Base-by-base conservation (phyloP, 352 stramenopile genomes). In the Phytophthora sojae region DNA sequence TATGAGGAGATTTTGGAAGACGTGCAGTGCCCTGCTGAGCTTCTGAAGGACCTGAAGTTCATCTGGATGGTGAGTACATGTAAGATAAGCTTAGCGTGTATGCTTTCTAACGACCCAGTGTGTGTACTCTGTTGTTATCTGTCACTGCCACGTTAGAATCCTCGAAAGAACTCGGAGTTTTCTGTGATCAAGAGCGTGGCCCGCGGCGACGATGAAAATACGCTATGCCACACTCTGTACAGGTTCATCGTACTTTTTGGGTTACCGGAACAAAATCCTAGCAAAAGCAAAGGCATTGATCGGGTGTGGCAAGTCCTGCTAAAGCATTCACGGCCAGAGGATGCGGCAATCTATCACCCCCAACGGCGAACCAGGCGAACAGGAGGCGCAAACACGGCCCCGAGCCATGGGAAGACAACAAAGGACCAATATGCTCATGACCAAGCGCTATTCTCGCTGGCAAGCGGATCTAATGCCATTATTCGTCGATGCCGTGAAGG, bases 1-100 rank as follows among this genome's bases (percentile, higher is more conserved):
- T 99, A 99, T 73, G 98, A 99, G 94, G 97, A 99, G 73, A 93
- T 99, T 29, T 71, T 99, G 21, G 90, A 98, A 56, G 79, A 89
- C 51, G 97, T 99, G 14, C 67, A 71, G 14, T 99, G 97, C 67
- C 97, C 97, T 15, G n/a, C 66, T 25, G 79, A 81, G 29, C 78
- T 99, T 11, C 80, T 94, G 44, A 80, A 82, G 21, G 91, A 91
- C 52, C 73, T 99, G 12, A 88, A 92, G 53, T 77, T 79, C 14
- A 76, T 99, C 45, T 99, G 97, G 97, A 88, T 81, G 81, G 83
- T 94, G 66, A 26, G 79, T 82, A 8, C 4, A 23, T 51, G 11
- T 29, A 17, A 3, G 49, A 12, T 59, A 53, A 2, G 35, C 47
- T 47, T 19, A 32, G 57, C 4, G 9, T 39, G 25, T 14, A 8